A percentile compares a stretch with the other conserved stretches of the same genome.
Conservation (phyloP, 2,329 filamentous ascomycete genomes). For the Alternaria sp. region DNA sequence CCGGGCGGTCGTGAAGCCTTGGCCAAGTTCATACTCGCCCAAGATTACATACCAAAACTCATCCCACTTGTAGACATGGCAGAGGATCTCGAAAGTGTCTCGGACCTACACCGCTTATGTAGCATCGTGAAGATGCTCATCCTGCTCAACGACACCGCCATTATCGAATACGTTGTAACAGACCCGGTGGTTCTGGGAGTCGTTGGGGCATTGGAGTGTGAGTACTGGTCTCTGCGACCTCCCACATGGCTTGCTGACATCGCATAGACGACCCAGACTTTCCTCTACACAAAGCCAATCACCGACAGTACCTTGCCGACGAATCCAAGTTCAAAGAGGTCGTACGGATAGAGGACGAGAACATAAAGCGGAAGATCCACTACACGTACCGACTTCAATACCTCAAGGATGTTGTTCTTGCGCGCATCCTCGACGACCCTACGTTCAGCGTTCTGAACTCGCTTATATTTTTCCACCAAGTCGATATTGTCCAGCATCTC, state of each 20-base stretch:
- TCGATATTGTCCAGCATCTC: conserved; percentile 96
- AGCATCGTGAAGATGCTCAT: conserved; percentile 98
- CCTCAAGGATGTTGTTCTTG: conserved; percentile 96
- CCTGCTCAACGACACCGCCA: conserved; percentile 89
- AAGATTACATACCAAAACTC: conserved; percentile 87
- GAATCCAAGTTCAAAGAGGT: conserved; percentile 95
- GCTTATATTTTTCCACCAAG: conserved; percentile 98
- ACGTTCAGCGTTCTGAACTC: conserved; percentile 98
- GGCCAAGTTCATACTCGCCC: conserved; percentile 82
- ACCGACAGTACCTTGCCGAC: conserved; percentile 89
- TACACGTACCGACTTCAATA: conserved; percentile 96
- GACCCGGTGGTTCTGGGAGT: conserved; percentile 90
- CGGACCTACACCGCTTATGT: conserved; percentile 89
- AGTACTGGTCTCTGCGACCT: conserved; percentile 28
- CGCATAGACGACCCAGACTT: conserved; percentile 87
- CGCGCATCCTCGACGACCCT: conserved; percentile 93
- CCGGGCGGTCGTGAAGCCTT: conserved; percentile 82
- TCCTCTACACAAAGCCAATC: conserved; percentile 95
- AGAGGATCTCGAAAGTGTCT: conserved; percentile 87
- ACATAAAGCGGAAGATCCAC: conserved; percentile 89
- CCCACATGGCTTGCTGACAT: conserved; percentile 40
- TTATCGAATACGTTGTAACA: conserved; percentile 92
- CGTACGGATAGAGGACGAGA: conserved; percentile 84
- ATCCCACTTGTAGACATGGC: conserved; percentile 86
- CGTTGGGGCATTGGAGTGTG: conserved; percentile 90